These are phyloP conservation scores for Rhizopus arrhizus DNA, from an alignment of 371 early-diverging fungal species.

Conservation along the genomic window DNA sequence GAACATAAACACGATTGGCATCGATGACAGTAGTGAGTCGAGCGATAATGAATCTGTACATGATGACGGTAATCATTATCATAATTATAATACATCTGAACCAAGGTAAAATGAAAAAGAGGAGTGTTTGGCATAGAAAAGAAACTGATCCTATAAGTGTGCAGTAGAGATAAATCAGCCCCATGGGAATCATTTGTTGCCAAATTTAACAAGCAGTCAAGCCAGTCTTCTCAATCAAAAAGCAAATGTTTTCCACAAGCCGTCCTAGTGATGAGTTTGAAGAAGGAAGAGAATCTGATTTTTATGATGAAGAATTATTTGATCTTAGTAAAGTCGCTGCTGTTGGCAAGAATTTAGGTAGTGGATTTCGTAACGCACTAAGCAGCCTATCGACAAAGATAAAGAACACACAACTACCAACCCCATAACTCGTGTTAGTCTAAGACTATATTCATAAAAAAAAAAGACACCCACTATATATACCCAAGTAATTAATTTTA, in stretches of 20 bases:
- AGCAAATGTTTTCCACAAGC: conserved; percentile 23
- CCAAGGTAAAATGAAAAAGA: background rate
- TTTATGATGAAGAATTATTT: conserved; percentile 24
- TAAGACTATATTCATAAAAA: background rate
- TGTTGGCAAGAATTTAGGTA: conserved; percentile 42
- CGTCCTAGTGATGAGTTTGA: conserved; percentile 3
- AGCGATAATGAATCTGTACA: conserved; percentile 16
- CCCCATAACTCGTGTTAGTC: background rate
- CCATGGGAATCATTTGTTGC: conserved; percentile 8
- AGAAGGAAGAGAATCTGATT: conserved; percentile 2
- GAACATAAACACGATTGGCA: conserved; percentile 46
- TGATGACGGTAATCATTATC: conserved; percentile 6
- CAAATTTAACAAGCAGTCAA: conserved; percentile 3
- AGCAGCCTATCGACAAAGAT: conserved; percentile 40
- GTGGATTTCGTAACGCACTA: conserved; percentile 34
- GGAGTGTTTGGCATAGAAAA: conserved; percentile 2
- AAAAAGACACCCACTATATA: background rate
- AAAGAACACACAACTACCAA: conserved; percentile 15
- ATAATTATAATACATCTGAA: background rate
- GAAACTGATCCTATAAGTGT: background rate
- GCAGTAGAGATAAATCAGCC: background rate
- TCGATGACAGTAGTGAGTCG: conserved; percentile 27
- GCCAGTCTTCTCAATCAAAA: background rate
- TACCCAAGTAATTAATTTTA: background rate
- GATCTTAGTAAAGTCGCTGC: conserved; percentile 17